phyloP scores from a whole-genome alignment of 176 grass and related monocot genomes.

The Urochloa ruziziensis region DNA sequence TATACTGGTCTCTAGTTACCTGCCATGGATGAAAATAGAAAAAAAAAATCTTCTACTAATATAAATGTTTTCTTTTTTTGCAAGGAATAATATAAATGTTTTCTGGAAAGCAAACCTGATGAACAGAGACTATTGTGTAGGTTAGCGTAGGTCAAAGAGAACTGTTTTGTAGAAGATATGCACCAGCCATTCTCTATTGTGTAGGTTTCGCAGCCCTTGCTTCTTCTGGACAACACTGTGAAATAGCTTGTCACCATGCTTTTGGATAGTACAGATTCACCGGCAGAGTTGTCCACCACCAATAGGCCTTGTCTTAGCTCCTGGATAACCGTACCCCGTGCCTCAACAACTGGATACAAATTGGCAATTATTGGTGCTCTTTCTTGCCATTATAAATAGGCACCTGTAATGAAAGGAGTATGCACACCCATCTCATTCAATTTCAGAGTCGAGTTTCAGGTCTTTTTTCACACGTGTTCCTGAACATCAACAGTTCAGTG shows the following conservation, averaged over 20 bases:
- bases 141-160: conserved; percentile 1
- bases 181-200: not conserved
- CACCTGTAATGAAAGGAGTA: not conserved
- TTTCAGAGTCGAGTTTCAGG: not conserved
- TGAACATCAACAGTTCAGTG: not conserved
- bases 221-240: not conserved
- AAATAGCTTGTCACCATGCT: conserved; percentile 14
- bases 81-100: too few species aligned
- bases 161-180: conserved; percentile 15
- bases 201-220: not conserved
- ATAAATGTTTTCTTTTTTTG: too few species aligned
- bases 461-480: not conserved
- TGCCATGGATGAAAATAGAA: not conserved
- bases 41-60: not conserved
- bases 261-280: conserved; percentile 43
- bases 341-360: not conserved
- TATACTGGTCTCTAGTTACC: not conserved
- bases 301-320: not conserved
- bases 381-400: conserved; percentile 15
- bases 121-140: not conserved
- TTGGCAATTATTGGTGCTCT: conserved; percentile 21
- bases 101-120: not conserved
- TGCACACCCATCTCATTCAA: not conserved
- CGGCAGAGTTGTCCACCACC: not conserved
- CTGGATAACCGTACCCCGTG: not conserved